A percentile compares a stretch with the other conserved stretches of the same genome.
Conservation (phyloP, 192 early-diverging fungal genomes). For the Linnemannia hyalina region DNA sequence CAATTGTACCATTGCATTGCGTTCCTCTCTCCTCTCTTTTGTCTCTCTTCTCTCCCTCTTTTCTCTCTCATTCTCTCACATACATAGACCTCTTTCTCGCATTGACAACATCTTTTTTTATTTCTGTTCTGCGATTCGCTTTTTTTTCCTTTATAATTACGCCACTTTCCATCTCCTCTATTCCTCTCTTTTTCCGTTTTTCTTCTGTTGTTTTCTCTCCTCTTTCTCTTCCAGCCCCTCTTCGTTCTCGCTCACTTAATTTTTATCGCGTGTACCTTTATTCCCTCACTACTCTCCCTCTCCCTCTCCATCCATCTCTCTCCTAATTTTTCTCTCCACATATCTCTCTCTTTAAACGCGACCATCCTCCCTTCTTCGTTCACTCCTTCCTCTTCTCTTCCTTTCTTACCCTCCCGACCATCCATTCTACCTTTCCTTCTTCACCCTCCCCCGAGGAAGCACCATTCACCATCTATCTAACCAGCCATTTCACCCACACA, state of each 20-base stretch:
- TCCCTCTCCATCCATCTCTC: not conserved
- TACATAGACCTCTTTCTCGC: not conserved
- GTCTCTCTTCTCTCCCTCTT: not conserved
- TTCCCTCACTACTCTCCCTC: not conserved
- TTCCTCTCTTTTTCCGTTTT: not conserved
- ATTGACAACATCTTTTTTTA: not conserved
- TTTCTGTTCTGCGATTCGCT: too few species aligned
- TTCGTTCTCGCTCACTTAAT: not conserved
- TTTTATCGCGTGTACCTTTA: not conserved
- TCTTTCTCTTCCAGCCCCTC: not conserved
- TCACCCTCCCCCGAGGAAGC: not conserved
- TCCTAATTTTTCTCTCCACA: not conserved
- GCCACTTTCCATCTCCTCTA: not conserved
- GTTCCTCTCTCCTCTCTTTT: not conserved
- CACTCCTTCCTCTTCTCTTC: not conserved
- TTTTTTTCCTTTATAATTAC: too few species aligned
- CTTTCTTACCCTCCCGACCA: not conserved
- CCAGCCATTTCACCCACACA: not conserved
- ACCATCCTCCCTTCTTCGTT: not conserved
- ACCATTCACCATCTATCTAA: not conserved
- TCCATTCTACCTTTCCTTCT: not conserved
- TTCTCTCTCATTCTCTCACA: not conserved
- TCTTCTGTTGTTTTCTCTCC: not conserved
- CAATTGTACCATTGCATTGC: too few species aligned
- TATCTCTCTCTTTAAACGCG: not conserved